Conservation (phyloP, 139 green algal genomes). For the Closterium sp. region DNA sequence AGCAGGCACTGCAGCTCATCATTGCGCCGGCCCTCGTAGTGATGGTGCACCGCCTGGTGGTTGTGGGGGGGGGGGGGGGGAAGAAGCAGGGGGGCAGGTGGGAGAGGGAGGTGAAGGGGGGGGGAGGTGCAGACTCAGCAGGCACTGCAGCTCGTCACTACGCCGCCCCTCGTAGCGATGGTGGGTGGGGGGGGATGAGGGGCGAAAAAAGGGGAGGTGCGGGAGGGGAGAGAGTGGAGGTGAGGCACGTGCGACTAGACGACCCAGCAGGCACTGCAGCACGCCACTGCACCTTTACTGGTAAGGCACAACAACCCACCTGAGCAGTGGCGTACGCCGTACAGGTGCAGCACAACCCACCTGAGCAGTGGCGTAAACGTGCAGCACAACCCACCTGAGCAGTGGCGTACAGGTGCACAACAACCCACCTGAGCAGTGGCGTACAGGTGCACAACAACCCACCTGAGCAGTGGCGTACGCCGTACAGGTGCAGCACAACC, state of each 20-base stretch:
- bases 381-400: too few species aligned
- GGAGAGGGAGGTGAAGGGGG: too few species aligned
- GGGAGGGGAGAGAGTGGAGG: not conserved
- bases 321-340: not conserved
- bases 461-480: not conserved
- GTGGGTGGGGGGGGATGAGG: not conserved
- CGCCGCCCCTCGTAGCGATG: not conserved
- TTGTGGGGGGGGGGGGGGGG: too few species aligned
- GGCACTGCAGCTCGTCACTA: not conserved
- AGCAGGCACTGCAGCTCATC: constrained; percentile 7
- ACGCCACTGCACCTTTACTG: not conserved
- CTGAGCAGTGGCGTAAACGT: constrained; percentile 71
- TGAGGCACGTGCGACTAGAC: not conserved
- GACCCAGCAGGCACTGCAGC: not conserved
- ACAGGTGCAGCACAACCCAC: constrained; percentile 34
- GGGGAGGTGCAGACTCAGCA: not conserved
- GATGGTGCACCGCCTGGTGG: not conserved
- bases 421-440: too few species aligned
- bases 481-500: not conserved
- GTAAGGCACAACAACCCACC: too few species aligned
- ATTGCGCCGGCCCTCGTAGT: not conserved
- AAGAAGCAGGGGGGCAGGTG: too few species aligned
- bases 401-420: too few species aligned
- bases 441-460: too few species aligned
- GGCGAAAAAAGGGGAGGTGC: not conserved